Base-by-base conservation (phyloP, 805 yeast genomes). In the Phaffomyces antillensis region DNA sequence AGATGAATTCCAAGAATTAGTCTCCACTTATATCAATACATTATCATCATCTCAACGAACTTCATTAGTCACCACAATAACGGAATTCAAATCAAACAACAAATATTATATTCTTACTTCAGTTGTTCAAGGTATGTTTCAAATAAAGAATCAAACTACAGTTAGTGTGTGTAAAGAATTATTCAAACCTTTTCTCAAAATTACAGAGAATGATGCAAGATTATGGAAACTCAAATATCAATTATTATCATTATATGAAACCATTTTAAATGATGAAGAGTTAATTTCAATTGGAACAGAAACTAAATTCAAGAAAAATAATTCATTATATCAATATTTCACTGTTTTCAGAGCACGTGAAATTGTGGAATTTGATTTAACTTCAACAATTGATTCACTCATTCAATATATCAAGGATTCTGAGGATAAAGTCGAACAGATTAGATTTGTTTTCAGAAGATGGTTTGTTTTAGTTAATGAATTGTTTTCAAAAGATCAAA, bases 401-500 rank as follows among this genome's bases (percentile, higher is more conserved):
- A 40, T 67, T n/a, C 41, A 47, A 7, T 62, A 50, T 44, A 52
- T 63, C 13, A 26, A 36, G 13, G 15, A 9, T 8, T 9, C 37
- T 4, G 12, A 16, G 13, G 13, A 28, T 11, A 12, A 28, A 10
- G 24, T 10, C 17, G 40, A 48, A 16, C 48, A 40, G 42, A 44
- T 65, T 9, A 26, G 46, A 32, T 44, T 55, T 13, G 43, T 70
- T 0, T 68, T 80, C 42, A 50, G 54, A 10, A 74, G 86, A 53
- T 83, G 88, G 88, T 54, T 71, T 35, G 73, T 81, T 1, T 47
- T 82, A 1, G 44, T 72, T 36, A 66, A 76, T 52, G 39, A 46
- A 7, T 50, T 62, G 39, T 67, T 74, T 51, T 35, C 60, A 0
- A 47, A 53, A 13, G 55, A 61, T 0, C 59, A 66, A 7, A 52